Evolutionary conservation across 2,329 filamentous ascomycete species (phyloP).

Genomic region (Ascosphaera apis): DNA sequence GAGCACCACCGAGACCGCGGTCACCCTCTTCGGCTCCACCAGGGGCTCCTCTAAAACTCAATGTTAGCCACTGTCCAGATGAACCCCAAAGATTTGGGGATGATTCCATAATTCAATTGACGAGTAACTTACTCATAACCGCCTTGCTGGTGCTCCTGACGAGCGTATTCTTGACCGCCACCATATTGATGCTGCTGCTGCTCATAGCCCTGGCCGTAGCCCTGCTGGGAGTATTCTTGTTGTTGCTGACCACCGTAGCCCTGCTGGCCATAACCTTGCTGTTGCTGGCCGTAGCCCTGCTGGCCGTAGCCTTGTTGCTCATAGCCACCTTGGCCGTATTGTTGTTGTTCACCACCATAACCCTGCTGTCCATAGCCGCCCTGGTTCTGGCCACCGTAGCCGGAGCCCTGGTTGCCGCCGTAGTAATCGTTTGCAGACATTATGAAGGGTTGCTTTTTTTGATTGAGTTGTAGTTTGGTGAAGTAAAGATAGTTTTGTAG

Average conservation of each 20-base stretch:
- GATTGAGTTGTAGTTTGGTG: constrained; percentile 1
- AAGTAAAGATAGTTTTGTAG: neutral
- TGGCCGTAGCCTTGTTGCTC: constrained; percentile 7
- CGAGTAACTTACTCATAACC: constrained; percentile 4
- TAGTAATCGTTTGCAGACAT: constrained; percentile 6
- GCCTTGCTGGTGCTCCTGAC: constrained; percentile 6
- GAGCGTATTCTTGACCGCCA: constrained; percentile 2
- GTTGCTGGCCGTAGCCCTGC: constrained; percentile 6
- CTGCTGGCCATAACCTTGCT: constrained; percentile 6
- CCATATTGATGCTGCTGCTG: constrained; percentile 3
- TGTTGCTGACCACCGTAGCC: constrained; percentile 6
- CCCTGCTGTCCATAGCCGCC: constrained; percentile 5
- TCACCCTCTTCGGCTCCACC: constrained; percentile 21
- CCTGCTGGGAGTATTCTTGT: constrained; percentile 6
- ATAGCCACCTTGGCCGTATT: constrained; percentile 9
- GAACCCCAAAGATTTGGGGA: neutral
- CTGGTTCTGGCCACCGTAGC: constrained; percentile 11
- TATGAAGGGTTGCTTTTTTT: constrained; percentile 1
- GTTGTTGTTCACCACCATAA: constrained; percentile 4
- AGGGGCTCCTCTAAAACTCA: constrained; percentile 13
- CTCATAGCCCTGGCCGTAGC: constrained; percentile 5
- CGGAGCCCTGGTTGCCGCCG: constrained; percentile 9
- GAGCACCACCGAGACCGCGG: constrained; percentile 23
- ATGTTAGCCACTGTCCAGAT: constrained; percentile 3
- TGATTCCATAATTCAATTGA: neutral